Evolutionary conservation across 2,329 filamentous ascomycete genomes (phyloP).

Genomic region (Aureobasidium lini): DNA sequence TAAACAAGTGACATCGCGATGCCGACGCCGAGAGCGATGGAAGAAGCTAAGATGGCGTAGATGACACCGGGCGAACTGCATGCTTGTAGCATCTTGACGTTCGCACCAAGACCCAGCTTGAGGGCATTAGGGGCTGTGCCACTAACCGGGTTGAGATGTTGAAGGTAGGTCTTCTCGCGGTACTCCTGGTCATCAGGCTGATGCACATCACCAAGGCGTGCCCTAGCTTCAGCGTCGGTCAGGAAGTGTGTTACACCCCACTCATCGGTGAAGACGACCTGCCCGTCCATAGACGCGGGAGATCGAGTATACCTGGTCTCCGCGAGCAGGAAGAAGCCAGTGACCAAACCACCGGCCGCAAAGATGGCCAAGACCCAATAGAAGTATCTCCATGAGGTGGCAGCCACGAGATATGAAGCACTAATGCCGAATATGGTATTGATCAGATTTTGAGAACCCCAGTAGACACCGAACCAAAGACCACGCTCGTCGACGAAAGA

Average conservation of each 20-base stretch:
- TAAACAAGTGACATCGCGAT: slow-evolving; percentile 35
- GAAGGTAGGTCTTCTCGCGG: slow-evolving; percentile 14
- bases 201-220: slow-evolving; percentile 14
- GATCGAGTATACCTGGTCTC: slow-evolving; percentile 35
- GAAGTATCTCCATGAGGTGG: slow-evolving; percentile 35
- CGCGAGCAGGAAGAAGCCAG: slow-evolving; percentile 33
- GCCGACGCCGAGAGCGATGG: slow-evolving; percentile 31
- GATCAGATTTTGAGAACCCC: slow-evolving; percentile 33
- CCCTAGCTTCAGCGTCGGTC: slow-evolving; percentile 25
- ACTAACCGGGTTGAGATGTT: slow-evolving; percentile 17
- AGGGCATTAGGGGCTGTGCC: slow-evolving; percentile 15
- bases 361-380: slow-evolving; percentile 35
- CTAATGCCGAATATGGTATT: slow-evolving; percentile 28
- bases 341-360: slow-evolving; percentile 29
- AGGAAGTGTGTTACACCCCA: slow-evolving; percentile 33
- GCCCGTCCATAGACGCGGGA: slow-evolving; percentile 28
- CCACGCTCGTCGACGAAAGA: slow-evolving; percentile 36
- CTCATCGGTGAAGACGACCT: slow-evolving; percentile 32
- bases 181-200: slow-evolving; percentile 1
- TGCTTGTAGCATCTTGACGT: slow-evolving; percentile 28
- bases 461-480: slow-evolving; percentile 32
- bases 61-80: slow-evolving; percentile 32
- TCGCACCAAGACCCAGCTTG: slow-evolving; percentile 15
- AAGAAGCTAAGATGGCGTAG: slow-evolving; percentile 32
- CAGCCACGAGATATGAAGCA: slow-evolving; percentile 30